Conservation (phyloP, 2,329 filamentous ascomycete genomes). For the Endothia cerciana region DNA sequence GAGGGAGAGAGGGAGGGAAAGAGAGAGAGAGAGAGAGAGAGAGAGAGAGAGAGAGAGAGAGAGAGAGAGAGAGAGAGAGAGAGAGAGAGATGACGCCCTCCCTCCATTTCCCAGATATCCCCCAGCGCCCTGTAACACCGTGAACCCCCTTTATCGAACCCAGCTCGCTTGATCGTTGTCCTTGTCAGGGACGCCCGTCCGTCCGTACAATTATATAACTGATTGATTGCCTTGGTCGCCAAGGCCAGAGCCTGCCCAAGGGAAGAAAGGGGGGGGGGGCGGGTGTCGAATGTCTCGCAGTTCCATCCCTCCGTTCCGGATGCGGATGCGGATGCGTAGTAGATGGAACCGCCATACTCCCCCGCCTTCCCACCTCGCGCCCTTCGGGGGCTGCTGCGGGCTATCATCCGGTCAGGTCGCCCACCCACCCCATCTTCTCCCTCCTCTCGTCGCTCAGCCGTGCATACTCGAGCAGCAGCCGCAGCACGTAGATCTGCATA, state of each 20-base stretch:
- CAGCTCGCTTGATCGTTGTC: neutral
- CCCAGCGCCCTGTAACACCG: slow-evolving; percentile 7
- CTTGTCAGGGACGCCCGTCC: too few relatives aligned
- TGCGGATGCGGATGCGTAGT: neutral
- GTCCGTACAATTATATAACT: neutral
- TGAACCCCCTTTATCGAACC: neutral
- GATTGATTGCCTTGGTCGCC: neutral
- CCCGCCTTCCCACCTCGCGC: too few relatives aligned
- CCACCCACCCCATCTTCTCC: slow-evolving; percentile 59
- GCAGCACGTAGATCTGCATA: slow-evolving; percentile 72
- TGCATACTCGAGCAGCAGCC: slow-evolving; percentile 67
- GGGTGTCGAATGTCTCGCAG: neutral
- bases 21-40: too few relatives aligned
- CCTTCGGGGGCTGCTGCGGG: too few relatives aligned
- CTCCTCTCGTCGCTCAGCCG: slow-evolving; percentile 56
- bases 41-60: too few relatives aligned
- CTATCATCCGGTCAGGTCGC: slow-evolving; percentile 45
- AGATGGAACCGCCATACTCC: neutral
- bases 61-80: too few relatives aligned
- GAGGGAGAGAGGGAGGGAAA: too few relatives aligned
- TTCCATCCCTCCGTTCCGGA: slow-evolving; percentile 1
- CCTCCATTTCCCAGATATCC: too few relatives aligned
- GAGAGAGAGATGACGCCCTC: too few relatives aligned
- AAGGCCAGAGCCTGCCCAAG: neutral
- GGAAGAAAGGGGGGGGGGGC: neutral